Evolutionary conservation across 192 early-diverging fungal species (phyloP).

Genomic region (Coemansia sp.): DNA sequence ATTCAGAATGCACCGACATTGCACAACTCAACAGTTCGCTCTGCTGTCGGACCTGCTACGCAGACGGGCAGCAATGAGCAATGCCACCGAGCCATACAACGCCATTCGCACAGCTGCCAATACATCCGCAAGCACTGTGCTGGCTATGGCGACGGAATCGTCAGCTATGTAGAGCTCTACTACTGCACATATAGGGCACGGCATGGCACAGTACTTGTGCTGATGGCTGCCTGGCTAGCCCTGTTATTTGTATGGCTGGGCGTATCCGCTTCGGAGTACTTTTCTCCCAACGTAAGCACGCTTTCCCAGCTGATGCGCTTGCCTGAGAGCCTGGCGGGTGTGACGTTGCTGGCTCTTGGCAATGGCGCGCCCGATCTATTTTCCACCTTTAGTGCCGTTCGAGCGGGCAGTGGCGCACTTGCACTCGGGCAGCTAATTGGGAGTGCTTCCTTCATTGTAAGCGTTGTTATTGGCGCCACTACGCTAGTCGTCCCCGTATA

Average conservation of each 20-base stretch:
- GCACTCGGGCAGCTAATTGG: conserved; percentile 94
- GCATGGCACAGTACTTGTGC: conserved; percentile 23
- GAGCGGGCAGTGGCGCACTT: conserved; percentile 67
- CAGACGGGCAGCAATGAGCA: conserved; percentile 6
- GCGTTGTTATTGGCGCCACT: conserved; percentile 82
- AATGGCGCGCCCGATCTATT: conserved; percentile 94
- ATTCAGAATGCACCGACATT: conserved; percentile 4
- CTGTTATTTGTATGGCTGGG: conserved; percentile 76
- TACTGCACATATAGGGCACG: conserved; percentile 36
- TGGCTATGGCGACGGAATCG: conserved; percentile 60
- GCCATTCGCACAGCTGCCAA: conserved; percentile 57
- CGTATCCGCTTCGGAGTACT: conserved; percentile 79
- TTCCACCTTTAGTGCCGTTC: conserved; percentile 79
- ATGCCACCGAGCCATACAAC: conserved; percentile 50
- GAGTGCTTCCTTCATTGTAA: conserved; percentile 76
- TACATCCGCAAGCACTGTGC: conserved; percentile 63
- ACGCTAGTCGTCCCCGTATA: conserved; percentile 74
- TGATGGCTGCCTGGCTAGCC: conserved; percentile 65
- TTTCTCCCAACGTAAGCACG: conserved; percentile 83
- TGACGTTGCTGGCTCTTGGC: conserved; percentile 78
- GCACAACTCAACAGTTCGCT: neutral
- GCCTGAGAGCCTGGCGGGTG: conserved; percentile 81
- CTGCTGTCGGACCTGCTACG: neutral
- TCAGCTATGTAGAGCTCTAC: conserved; percentile 52
- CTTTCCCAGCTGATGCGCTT: conserved; percentile 71